Evolutionary conservation across 768 basidiomycete species (phyloP), one percentile per base, ranked within the genome.

Genomic region (Trametes coccinea): DNA sequence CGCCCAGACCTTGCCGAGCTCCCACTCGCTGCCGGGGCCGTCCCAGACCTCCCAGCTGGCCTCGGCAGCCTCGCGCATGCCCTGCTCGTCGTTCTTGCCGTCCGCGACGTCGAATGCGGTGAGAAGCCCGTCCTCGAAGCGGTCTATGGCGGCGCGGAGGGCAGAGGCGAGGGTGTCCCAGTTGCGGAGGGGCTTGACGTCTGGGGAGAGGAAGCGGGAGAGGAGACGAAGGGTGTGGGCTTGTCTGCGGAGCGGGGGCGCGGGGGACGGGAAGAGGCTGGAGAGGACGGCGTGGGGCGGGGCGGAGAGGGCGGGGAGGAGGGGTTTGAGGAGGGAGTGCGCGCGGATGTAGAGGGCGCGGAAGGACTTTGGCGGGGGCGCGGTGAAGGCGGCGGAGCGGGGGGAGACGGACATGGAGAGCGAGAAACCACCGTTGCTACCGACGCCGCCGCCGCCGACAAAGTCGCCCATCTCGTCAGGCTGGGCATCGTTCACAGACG

Each of bases 1-100:
- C 1, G 92, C 88, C 93, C 96, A 99, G 16, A 95, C 88, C 65
- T 93, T 89, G 0, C 92, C 92, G 80, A 97, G 86, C 74, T 96
- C 95, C 92, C 92, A 95, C 59, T 93, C 90, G 10, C 73, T 79
- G 37, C 68, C 73, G 10, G 62, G 66, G 56, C 49, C 78, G 41
- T 81, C 74, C 83, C 88, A 90, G 0, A 97, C 84, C 63, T 89
- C 84, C 94, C 94, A 98, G 69, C 91, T 89, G 0, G 91, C 84
- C 57, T 84, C 84, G 5, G 95, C 92, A 0, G 88, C 89, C 56
- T 90, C 86, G 54, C 81, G 79, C 95, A 98, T 98, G 11, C 77
- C 82, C 0, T 63, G 71, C 69, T 96, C 93, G 64, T 96, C 85
- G 4, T 78, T 80, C 31, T 80, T 80, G 6, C 84, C 81, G 72